Conservation (phyloP, 768 basidiomycete species). For the Lactifluus hygrophoroides region DNA sequence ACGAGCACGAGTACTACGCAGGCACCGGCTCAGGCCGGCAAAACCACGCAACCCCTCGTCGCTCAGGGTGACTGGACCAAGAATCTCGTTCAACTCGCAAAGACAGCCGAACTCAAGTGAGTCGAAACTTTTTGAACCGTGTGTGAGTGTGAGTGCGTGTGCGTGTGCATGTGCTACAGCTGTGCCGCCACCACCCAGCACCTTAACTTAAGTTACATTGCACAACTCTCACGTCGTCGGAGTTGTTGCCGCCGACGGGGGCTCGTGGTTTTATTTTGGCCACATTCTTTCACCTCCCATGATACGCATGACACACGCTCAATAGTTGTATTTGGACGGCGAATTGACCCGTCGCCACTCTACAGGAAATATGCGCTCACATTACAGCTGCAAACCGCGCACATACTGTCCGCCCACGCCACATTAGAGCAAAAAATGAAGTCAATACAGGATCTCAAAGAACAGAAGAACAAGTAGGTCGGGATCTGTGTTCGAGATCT, state of each 20-base stretch:
- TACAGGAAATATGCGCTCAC: constrained; percentile 75
- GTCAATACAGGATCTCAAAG: constrained; percentile 70
- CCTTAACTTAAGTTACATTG: too few relatives aligned
- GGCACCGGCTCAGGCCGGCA: constrained; percentile 17
- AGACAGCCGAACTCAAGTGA: constrained; percentile 83
- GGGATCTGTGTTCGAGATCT: background rate
- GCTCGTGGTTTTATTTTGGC: background rate
- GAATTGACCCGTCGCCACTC: background rate
- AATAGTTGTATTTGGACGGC: background rate
- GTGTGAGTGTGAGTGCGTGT: too few relatives aligned
- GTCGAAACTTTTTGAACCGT: too few relatives aligned
- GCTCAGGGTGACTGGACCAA: constrained; percentile 84
- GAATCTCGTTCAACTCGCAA: constrained; percentile 77
- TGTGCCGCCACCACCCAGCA: too few relatives aligned
- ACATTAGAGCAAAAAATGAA: constrained; percentile 70
- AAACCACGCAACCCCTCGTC: constrained; percentile 32
- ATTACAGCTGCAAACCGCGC: constrained; percentile 78
- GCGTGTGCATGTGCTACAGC: too few relatives aligned
- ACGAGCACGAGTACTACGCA: constrained; percentile 15
- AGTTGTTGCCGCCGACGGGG: too few relatives aligned
- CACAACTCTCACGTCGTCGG: too few relatives aligned
- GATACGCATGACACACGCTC: too few relatives aligned
- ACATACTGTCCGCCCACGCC: constrained; percentile 77
- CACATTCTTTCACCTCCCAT: too few relatives aligned
- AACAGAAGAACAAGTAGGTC: constrained; percentile 76